Percentiles rank a stretch among this genome's conserved stretches.
Evolutionary conservation across 73 alveolate genomes (phyloP).

Genomic region (Tetrahymena borealis): DNA sequence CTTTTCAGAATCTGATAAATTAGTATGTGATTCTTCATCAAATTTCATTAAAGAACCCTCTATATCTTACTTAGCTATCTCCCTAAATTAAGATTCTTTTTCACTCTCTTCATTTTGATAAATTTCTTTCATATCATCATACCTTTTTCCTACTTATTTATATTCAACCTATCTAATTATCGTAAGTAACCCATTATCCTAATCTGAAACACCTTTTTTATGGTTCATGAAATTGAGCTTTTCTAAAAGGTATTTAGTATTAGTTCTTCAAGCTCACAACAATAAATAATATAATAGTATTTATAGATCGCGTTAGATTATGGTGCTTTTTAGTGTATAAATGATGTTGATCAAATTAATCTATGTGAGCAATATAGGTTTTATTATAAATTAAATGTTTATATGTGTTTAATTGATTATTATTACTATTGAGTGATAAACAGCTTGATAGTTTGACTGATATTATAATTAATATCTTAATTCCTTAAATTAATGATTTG

Average conservation of each 20-base stretch:
- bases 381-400: too few species aligned
- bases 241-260: background rate
- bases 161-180: background rate
- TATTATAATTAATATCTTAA: too few species aligned
- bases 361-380: too few species aligned
- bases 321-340: too few species aligned
- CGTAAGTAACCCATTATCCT: background rate
- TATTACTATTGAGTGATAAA: too few species aligned
- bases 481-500: too few species aligned
- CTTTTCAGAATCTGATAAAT: background rate
- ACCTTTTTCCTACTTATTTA: background rate
- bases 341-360: too few species aligned
- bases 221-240: background rate
- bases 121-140: background rate
- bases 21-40: background rate
- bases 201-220: background rate
- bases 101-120: background rate
- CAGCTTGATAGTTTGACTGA: too few species aligned
- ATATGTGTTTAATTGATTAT: too few species aligned
- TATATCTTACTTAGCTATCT: background rate
- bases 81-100: background rate
- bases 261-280: too few species aligned
- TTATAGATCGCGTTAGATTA: too few species aligned
- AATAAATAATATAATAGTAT: too few species aligned
- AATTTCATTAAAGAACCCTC: background rate